Evolutionary conservation across 805 yeast species (phyloP).

Genomic region (Kluyveromyces starmeri): DNA sequence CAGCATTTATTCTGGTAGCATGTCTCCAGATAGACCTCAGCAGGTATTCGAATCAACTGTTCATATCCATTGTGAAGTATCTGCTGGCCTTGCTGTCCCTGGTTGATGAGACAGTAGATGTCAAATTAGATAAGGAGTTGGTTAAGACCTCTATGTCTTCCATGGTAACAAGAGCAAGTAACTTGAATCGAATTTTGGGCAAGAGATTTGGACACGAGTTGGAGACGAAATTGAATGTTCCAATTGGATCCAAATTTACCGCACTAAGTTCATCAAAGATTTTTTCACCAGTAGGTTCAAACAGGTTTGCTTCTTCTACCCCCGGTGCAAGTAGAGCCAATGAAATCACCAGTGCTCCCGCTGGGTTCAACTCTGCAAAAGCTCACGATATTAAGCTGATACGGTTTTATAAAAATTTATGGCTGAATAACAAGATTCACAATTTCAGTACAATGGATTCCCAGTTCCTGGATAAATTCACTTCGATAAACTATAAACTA

Average conservation of each 20-base stretch:
- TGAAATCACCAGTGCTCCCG: slow-evolving; percentile 3
- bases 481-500: slow-evolving; percentile 28
- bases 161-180: slow-evolving; percentile 16
- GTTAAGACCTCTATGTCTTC: slow-evolving; percentile 12
- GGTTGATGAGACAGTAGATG: slow-evolving; percentile 8
- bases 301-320: slow-evolving; percentile 23
- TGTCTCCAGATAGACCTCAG: slow-evolving; percentile 12
- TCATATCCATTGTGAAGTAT: slow-evolving; percentile 22
- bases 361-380: slow-evolving; percentile 9
- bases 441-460: slow-evolving; percentile 29
- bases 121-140: slow-evolving; percentile 10
- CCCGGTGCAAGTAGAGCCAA: slow-evolving; percentile 18
- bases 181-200: slow-evolving; percentile 19
- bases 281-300: slow-evolving; percentile 25
- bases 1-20: slow-evolving; percentile 19
- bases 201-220: slow-evolving; percentile 16
- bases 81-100: slow-evolving; percentile 16
- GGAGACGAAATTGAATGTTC: slow-evolving; percentile 17
- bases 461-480: slow-evolving; percentile 25
- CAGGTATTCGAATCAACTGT: slow-evolving; percentile 12
- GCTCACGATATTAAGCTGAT: slow-evolving; percentile 24
- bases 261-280: slow-evolving; percentile 1
- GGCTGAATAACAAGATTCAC: slow-evolving; percentile 31
- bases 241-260: slow-evolving; percentile 10
- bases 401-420: slow-evolving; percentile 29